Percentiles rank a stretch among this genome's conserved stretches.
phyloP scores from a whole-genome alignment of 2,329 filamentous ascomycete species.

The Achaetomium macrosporum region DNA sequence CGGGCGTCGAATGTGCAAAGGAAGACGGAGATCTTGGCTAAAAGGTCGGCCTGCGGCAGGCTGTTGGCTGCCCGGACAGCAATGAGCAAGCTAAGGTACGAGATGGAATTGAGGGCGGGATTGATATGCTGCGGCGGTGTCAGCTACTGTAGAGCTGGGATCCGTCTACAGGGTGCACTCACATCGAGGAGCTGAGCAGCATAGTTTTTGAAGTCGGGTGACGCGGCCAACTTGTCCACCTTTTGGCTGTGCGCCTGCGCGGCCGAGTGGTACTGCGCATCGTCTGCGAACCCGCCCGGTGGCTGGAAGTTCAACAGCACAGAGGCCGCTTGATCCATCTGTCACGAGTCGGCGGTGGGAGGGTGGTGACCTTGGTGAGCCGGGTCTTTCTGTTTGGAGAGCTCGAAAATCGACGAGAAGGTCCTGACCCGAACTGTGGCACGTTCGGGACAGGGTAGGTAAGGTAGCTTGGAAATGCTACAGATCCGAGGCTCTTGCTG shows the following conservation, averaged over 20 bases:
- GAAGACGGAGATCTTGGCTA: slow-evolving; percentile 41
- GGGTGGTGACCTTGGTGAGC: not conserved
- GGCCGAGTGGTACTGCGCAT: slow-evolving; percentile 37
- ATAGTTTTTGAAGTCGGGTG: slow-evolving; percentile 29
- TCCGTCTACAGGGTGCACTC: slow-evolving; percentile 1
- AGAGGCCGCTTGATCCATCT: slow-evolving; percentile 35
- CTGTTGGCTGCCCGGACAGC: slow-evolving; percentile 25
- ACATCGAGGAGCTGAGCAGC: slow-evolving; percentile 39
- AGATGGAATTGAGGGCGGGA: slow-evolving; percentile 45
- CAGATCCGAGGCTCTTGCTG: too few relatives aligned
- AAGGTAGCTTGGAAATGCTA: too few relatives aligned
- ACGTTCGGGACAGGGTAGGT: not conserved
- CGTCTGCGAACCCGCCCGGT: slow-evolving; percentile 22
- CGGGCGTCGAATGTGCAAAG: slow-evolving; percentile 43
- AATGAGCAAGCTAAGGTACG: slow-evolving; percentile 45
- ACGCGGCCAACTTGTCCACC: slow-evolving; percentile 34
- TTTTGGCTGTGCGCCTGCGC: slow-evolving; percentile 34
- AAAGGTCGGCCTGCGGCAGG: slow-evolving; percentile 29
- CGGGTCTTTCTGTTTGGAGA: not conserved
- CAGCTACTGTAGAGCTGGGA: slow-evolving; percentile 9
- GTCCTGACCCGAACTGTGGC: not conserved
- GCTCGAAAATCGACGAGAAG: not conserved
- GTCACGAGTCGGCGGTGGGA: not conserved
- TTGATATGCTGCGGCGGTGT: slow-evolving; percentile 37
- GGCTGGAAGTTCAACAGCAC: slow-evolving; percentile 40